Evolutionary conservation across 495 filamentous ascomycete genomes (phyloP).

Genomic region (Neurospora cerealis): DNA sequence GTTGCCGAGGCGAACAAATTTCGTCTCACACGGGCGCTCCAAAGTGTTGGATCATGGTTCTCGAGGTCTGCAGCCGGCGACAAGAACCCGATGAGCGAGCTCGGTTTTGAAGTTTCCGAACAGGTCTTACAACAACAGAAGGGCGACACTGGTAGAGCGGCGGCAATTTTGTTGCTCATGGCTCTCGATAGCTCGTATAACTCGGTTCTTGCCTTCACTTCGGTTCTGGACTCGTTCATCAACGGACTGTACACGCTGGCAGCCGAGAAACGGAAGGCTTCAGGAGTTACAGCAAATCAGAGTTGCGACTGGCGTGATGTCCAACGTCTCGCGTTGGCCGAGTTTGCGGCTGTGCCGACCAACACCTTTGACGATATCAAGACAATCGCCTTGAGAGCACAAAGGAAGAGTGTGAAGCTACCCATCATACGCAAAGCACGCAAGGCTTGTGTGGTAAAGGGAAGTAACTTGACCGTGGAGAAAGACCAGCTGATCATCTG

Average conservation of each 20-base stretch:
- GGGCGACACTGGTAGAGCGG: not conserved
- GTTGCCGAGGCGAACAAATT: not conserved
- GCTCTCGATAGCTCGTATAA: conserved; percentile 11
- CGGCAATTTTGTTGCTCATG: conserved; percentile 8
- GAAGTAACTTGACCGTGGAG: not conserved
- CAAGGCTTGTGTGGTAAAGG: not conserved
- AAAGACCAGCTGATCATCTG: conserved; percentile 5
- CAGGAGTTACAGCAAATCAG: not conserved
- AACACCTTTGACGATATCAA: not conserved
- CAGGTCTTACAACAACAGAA: conserved; percentile 4
- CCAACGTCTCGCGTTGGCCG: not conserved
- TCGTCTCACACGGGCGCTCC: not conserved
- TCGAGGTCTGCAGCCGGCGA: not conserved
- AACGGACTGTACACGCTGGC: not conserved
- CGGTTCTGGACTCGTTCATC: not conserved
- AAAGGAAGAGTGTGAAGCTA: conserved; percentile 4
- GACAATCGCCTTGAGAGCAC: not conserved
- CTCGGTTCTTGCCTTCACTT: conserved; percentile 4
- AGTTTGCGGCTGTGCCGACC: not conserved
- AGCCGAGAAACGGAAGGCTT: not conserved
- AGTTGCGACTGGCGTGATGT: conserved; percentile 3
- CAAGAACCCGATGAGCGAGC: conserved; percentile 4
- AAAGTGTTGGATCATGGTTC: not conserved
- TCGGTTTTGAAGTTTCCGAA: conserved; percentile 1
- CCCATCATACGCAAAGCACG: conserved; percentile 6